A percentile compares a stretch with the other conserved stretches of the same genome.
phyloP scores from a whole-genome alignment of 495 filamentous ascomycete species.

The Lentithecium fluviatile region DNA sequence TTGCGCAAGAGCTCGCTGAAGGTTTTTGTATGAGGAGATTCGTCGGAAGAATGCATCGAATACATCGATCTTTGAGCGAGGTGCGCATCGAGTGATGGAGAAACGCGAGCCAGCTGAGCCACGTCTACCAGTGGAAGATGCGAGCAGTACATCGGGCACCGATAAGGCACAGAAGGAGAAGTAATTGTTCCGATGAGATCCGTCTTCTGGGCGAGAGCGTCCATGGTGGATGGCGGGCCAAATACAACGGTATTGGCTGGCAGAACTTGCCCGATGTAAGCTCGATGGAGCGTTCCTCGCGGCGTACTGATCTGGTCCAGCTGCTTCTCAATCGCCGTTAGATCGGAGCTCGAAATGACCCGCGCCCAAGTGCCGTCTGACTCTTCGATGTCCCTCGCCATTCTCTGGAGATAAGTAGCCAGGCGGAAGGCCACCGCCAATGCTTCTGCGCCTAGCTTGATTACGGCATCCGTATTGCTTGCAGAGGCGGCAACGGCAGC shows the following conservation, averaged over 20 bases:
- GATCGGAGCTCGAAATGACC: constrained; percentile 3
- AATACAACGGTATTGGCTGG: constrained; percentile 17
- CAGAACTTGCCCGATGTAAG: constrained; percentile 14
- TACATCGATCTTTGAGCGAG: constrained; percentile 8
- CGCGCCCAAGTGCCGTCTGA: constrained; percentile 20
- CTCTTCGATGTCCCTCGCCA: constrained; percentile 15
- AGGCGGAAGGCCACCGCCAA: constrained; percentile 17
- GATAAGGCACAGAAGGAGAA: constrained; percentile 1
- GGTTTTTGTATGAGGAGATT: background rate
- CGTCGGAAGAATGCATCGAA: constrained; percentile 13
- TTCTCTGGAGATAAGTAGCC: constrained; percentile 16
- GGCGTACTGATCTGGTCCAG: constrained; percentile 11
- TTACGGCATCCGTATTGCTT: constrained; percentile 7
- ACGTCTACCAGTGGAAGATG: constrained; percentile 13
- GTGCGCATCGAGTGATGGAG: background rate
- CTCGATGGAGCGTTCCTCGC: constrained; percentile 12
- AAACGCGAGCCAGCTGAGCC: constrained; percentile 5
- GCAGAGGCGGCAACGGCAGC: constrained; percentile 20
- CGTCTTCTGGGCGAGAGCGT: constrained; percentile 2
- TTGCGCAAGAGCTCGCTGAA: constrained; percentile 12
- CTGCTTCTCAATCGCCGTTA: constrained; percentile 2
- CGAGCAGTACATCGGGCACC: constrained; percentile 18
- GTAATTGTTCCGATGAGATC: constrained; percentile 3
- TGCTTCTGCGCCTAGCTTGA: constrained; percentile 14
- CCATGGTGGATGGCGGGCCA: constrained; percentile 22